Percentiles rank a stretch among this genome's conserved stretches.
Evolutionary conservation across 192 early-diverging fungal species (phyloP).

Genomic region (Physocladia obscura): DNA sequence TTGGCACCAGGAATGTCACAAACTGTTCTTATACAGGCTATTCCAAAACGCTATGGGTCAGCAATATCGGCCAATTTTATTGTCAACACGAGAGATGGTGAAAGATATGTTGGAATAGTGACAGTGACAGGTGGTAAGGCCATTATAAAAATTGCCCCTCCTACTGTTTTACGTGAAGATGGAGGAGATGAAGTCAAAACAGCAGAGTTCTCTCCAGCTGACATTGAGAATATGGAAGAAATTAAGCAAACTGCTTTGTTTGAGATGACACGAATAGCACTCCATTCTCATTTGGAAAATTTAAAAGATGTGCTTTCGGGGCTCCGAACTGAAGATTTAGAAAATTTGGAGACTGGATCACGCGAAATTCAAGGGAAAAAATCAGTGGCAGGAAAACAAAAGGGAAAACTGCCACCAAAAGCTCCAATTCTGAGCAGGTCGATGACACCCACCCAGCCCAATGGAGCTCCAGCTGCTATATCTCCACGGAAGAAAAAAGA

Average conservation of each 20-base stretch:
- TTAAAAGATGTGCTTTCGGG: conserved; percentile 55
- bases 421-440: not conserved
- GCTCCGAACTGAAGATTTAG: conserved; percentile 52
- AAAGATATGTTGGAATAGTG: conserved; percentile 48
- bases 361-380: not conserved
- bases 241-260: conserved; percentile 15
- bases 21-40: conserved; percentile 37
- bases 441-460: not conserved
- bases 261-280: conserved; percentile 38
- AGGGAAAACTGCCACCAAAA: not conserved
- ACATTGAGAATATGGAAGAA: not conserved
- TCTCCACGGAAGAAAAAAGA: conserved; percentile 20
- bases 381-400: not conserved
- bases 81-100: conserved; percentile 53
- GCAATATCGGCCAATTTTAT: conserved; percentile 45
- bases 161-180: conserved; percentile 30
- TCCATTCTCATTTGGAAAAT: conserved; percentile 51
- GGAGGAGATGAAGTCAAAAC: conserved; percentile 21
- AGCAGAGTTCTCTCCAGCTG: conserved; percentile 41
- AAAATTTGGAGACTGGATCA: conserved; percentile 17
- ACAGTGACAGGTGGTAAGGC: conserved; percentile 56
- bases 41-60: conserved; percentile 53
- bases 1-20: conserved; percentile 39
- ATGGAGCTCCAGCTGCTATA: not conserved
- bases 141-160: conserved; percentile 57